Conservation (phyloP, 495 filamentous ascomycete species). For the Neurospora sublineolata region DNA sequence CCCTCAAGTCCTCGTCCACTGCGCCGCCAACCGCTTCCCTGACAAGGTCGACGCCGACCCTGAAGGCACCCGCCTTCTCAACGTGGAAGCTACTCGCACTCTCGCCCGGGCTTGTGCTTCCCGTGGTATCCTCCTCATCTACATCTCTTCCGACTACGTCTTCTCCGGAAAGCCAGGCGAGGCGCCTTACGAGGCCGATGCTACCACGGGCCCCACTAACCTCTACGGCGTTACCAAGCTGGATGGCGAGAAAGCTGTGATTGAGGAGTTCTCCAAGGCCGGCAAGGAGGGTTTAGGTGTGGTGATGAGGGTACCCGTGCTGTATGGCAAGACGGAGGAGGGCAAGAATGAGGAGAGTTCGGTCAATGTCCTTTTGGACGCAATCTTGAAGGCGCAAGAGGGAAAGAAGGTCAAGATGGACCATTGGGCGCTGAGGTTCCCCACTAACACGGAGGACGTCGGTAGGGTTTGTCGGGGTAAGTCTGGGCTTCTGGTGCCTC, state of each 20-base stretch:
- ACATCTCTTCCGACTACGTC: conserved; percentile 94
- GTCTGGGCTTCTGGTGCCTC: not conserved
- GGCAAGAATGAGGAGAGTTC: conserved; percentile 59
- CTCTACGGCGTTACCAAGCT: conserved; percentile 82
- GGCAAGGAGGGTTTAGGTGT: conserved; percentile 45
- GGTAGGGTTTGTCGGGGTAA: conserved; percentile 57
- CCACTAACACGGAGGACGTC: conserved; percentile 80
- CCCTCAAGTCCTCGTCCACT: not conserved
- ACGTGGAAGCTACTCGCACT: conserved; percentile 55
- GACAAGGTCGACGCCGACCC: conserved; percentile 76
- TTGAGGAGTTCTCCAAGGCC: conserved; percentile 43
- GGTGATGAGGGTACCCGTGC: conserved; percentile 73
- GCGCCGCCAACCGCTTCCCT: conserved; percentile 84
- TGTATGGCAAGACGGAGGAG: conserved; percentile 58
- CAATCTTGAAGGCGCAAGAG: conserved; percentile 54
- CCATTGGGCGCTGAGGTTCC: conserved; percentile 76
- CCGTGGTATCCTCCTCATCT: conserved; percentile 61
- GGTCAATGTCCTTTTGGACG: conserved; percentile 68
- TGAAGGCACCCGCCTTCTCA: conserved; percentile 59
- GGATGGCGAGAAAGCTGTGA: conserved; percentile 66
- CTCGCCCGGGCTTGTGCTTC: conserved; percentile 56
- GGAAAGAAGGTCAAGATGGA: conserved; percentile 65
- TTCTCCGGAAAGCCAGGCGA: conserved; percentile 74
- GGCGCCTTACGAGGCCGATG: conserved; percentile 66
- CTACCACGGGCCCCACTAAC: conserved; percentile 60